Percentiles rank a stretch among this genome's conserved stretches.
phyloP scores from a whole-genome alignment of 1,139 yeast genomes.

The Kluyveromyces sp. region DNA sequence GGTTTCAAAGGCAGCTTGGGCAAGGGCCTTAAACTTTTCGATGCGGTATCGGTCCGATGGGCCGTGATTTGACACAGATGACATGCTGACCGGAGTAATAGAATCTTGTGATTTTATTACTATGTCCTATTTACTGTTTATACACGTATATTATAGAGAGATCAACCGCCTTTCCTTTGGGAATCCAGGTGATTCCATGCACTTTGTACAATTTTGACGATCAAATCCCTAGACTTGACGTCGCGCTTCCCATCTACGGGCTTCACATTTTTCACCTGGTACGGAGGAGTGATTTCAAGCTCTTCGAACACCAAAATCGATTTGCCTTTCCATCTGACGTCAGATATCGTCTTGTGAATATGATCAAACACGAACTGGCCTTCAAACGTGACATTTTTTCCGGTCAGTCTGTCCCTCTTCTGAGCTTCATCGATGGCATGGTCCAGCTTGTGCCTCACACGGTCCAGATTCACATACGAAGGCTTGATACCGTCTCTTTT shows the following conservation, averaged over 20 bases:
- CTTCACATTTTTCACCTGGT: conserved; percentile 26
- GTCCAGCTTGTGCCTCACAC: conserved; percentile 21
- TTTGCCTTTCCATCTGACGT: conserved; percentile 42
- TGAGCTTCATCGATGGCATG: conserved; percentile 18
- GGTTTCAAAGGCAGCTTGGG: conserved; percentile 58
- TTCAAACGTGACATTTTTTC: conserved; percentile 39
- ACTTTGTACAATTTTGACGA: conserved; percentile 49
- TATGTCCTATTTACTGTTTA: neutral
- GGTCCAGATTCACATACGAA: conserved; percentile 20
- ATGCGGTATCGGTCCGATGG: conserved; percentile 34
- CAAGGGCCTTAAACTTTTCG: conserved; percentile 50
- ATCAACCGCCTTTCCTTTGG: conserved; percentile 55
- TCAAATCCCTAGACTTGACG: conserved; percentile 38
- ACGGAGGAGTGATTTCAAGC: conserved; percentile 46
- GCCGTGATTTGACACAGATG: neutral
- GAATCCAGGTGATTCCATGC: conserved; percentile 48
- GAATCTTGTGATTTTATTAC: neutral
- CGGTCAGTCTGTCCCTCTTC: conserved; percentile 24
- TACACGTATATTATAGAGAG: neutral
- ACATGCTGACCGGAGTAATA: neutral
- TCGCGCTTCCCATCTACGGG: conserved; percentile 19
- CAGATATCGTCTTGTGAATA: conserved; percentile 45
- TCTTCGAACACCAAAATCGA: conserved; percentile 48
- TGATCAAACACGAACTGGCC: conserved; percentile 45
- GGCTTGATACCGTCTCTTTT: conserved; percentile 29